Percentiles rank a stretch among this genome's conserved stretches.
phyloP scores from a whole-genome alignment of 1,284 basidiomycete genomes.

The Melampsora abietis-canadensis region DNA sequence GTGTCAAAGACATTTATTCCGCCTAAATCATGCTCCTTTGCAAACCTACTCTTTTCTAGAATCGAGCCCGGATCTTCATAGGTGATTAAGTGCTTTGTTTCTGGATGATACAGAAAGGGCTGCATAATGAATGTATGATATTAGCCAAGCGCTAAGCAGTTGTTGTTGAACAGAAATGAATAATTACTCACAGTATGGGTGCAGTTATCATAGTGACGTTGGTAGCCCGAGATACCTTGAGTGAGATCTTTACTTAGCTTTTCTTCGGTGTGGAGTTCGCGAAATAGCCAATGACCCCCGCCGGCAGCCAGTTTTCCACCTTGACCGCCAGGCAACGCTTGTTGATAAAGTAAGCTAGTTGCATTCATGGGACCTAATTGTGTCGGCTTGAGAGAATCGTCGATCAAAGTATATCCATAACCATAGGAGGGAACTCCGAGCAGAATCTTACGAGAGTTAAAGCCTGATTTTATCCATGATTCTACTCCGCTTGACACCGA shows the following conservation, averaged over 20 bases:
- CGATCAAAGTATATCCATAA: slow-evolving; percentile 35
- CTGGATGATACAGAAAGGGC: slow-evolving; percentile 34
- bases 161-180: background rate
- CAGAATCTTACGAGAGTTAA: slow-evolving; percentile 17
- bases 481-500: slow-evolving; percentile 19
- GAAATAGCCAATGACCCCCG: slow-evolving; percentile 27
- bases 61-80: slow-evolving; percentile 33
- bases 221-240: slow-evolving; percentile 29
- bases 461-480: slow-evolving; percentile 25
- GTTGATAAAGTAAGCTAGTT: slow-evolving; percentile 27
- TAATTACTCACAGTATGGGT: slow-evolving; percentile 26
- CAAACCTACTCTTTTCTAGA: slow-evolving; percentile 21
- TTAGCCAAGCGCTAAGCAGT: background rate
- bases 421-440: slow-evolving; percentile 36
- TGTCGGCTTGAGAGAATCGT: slow-evolving; percentile 19
- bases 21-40: slow-evolving; percentile 10
- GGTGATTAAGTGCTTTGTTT: slow-evolving; percentile 29
- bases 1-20: slow-evolving; percentile 41
- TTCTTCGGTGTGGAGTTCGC: slow-evolving; percentile 16
- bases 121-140: background rate
- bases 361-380: background rate
- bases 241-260: slow-evolving; percentile 21
- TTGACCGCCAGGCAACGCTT: slow-evolving; percentile 10
- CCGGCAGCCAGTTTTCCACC: slow-evolving; percentile 14
- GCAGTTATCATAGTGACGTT: slow-evolving; percentile 37